phyloP scores from a whole-genome alignment of 192 early-diverging fungal species.

The Chytriomyces sp. region DNA sequence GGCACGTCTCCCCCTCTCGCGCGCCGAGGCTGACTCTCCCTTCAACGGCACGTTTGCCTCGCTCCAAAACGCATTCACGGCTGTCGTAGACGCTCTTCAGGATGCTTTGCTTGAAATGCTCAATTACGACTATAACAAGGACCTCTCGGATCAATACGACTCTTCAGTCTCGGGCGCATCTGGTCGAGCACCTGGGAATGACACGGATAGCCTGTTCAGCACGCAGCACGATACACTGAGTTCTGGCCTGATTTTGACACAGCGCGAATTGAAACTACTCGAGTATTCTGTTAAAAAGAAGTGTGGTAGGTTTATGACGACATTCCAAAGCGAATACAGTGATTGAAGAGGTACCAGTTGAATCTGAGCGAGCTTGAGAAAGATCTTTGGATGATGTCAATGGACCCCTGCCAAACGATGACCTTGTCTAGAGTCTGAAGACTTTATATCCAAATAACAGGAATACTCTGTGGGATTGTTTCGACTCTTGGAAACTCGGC shows the following conservation, averaged over 20 bases:
- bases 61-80: slow-evolving; percentile 1
- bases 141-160: slow-evolving; percentile 2
- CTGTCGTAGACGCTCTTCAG: background rate
- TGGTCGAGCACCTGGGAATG: background rate
- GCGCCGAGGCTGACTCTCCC: background rate
- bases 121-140: slow-evolving; percentile 7
- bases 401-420: no score
- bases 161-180: background rate
- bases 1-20: background rate
- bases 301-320: no score
- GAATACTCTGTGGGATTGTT: slow-evolving; percentile 15
- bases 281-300: slow-evolving; percentile 13
- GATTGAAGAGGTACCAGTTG: no score
- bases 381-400: no score
- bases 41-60: no score
- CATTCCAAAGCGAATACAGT: no score
- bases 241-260: slow-evolving; percentile 15
- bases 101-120: slow-evolving; percentile 5
- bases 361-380: no score
- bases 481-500: background rate
- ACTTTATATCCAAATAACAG: no score
- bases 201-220: background rate
- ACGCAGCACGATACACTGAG: background rate
- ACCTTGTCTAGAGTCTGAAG: no score
- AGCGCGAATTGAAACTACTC: background rate